These are phyloP conservation scores for Exserohilum rostratum DNA, from an alignment of 2,329 filamentous ascomycete genomes.

Conservation along the genomic window DNA sequence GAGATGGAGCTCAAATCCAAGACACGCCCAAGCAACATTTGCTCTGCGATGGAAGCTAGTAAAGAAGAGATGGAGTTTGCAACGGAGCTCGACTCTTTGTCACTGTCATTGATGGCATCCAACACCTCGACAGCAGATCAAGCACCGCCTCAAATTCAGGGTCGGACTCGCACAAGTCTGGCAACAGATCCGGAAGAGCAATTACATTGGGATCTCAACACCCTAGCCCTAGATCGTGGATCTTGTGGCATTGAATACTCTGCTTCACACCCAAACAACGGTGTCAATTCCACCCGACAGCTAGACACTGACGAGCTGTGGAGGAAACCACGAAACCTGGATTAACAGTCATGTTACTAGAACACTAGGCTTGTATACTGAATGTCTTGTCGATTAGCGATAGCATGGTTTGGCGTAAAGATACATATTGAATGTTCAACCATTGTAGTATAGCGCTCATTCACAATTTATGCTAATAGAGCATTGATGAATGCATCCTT, in stretches of 20 bases:
- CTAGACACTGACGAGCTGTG: constrained; percentile 34
- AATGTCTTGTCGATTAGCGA: constrained; percentile 14
- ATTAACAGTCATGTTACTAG: not conserved
- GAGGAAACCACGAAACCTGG: constrained; percentile 27
- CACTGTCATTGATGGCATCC: constrained; percentile 36
- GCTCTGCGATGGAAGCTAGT: constrained; percentile 36
- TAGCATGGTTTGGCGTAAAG: constrained; percentile 15
- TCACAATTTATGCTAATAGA: not conserved
- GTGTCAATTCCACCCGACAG: constrained; percentile 13
- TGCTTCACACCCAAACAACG: constrained; percentile 16
- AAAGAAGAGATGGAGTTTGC: constrained; percentile 42
- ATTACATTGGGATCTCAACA: constrained; percentile 44
- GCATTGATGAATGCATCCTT: not conserved
- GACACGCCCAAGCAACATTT: constrained; percentile 38
- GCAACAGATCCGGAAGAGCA: constrained; percentile 44
- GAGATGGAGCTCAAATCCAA: constrained; percentile 32
- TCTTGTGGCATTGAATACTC: constrained; percentile 44
- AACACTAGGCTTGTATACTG: not conserved
- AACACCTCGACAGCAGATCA: constrained; percentile 17
- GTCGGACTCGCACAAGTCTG: constrained; percentile 31
- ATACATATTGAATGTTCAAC: not conserved
- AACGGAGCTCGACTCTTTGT: constrained; percentile 39
- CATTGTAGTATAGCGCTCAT: not conserved
- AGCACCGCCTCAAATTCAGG: constrained; percentile 11
- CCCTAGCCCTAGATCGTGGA: constrained; percentile 39